These are phyloP conservation scores for Mycena maculata DNA, from an alignment of 768 basidiomycete genomes.

Conservation along the genomic window DNA sequence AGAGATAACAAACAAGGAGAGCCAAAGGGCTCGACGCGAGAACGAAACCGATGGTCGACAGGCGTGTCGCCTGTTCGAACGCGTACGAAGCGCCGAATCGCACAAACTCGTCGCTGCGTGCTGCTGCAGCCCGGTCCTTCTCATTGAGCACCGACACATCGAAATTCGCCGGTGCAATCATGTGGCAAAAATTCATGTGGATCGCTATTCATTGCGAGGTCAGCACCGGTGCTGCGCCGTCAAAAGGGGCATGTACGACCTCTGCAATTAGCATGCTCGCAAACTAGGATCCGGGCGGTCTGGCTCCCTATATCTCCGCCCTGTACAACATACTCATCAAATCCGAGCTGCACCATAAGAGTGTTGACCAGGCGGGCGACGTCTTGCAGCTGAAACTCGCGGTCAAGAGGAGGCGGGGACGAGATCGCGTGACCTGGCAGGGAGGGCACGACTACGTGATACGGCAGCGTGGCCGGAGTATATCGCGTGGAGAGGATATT, in stretches of 20 bases:
- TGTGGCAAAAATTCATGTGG: slow-evolving; percentile 2
- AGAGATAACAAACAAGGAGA: slow-evolving; percentile 41
- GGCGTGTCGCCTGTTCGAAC: slow-evolving; percentile 40
- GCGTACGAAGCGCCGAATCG: slow-evolving; percentile 29
- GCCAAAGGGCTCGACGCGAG: slow-evolving; percentile 38
- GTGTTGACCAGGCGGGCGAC: slow-evolving; percentile 39
- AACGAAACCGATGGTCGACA: slow-evolving; percentile 37
- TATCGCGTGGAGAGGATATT: slow-evolving; percentile 11
- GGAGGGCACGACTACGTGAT: slow-evolving; percentile 33
- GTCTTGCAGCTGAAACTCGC: slow-evolving; percentile 26
- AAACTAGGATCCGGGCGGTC: slow-evolving; percentile 37
- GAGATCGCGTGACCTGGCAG: slow-evolving; percentile 27
- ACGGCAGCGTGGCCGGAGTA: slow-evolving; percentile 26
- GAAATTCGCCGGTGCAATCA: background rate
- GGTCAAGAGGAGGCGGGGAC: background rate
- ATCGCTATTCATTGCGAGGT: background rate
- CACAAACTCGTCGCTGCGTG: slow-evolving; percentile 1
- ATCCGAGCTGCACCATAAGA: slow-evolving; percentile 46
- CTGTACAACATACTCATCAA: slow-evolving; percentile 42
- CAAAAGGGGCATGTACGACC: slow-evolving; percentile 33
- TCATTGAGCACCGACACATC: background rate
- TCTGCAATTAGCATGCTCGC: slow-evolving; percentile 37
- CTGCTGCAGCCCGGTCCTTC: background rate
- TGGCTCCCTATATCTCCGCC: slow-evolving; percentile 46
- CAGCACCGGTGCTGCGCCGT: background rate